phyloP scores from a whole-genome alignment of 495 filamentous ascomycete species.

The Haplographium delicatum region DNA sequence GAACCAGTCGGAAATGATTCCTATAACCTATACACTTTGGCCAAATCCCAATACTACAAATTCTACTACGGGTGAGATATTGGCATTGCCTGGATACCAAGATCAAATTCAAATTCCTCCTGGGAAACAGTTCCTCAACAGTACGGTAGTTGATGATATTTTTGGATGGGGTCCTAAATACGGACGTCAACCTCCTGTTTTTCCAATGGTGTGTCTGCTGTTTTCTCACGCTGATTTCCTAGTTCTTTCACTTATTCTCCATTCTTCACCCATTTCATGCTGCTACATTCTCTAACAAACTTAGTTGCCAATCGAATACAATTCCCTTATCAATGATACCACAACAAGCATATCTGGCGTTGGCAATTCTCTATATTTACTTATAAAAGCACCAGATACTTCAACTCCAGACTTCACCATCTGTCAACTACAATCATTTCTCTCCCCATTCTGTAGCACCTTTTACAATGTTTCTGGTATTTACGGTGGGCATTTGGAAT shows the following conservation, averaged over 20 bases:
- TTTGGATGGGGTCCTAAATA: conserved; percentile 56
- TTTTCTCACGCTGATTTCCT: too few species aligned
- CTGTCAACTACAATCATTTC: conserved; percentile 54
- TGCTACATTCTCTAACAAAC: background rate
- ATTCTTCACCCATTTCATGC: too few species aligned
- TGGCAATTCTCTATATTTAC: conserved; percentile 55
- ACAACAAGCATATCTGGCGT: too few species aligned
- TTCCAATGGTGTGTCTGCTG: conserved; percentile 41
- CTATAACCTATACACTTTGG: conserved; percentile 58
- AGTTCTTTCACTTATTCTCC: too few species aligned
- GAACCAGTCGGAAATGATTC: conserved; percentile 48
- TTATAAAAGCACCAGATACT: conserved; percentile 44
- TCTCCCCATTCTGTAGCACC: conserved; percentile 57
- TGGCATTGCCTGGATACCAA: conserved; percentile 21
- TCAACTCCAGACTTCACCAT: conserved; percentile 46
- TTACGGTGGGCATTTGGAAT: conserved; percentile 46
- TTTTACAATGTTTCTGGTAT: conserved; percentile 51
- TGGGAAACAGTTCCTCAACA: conserved; percentile 40
- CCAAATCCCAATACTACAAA: conserved; percentile 33
- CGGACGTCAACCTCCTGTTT: conserved; percentile 52
- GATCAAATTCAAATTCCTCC: conserved; percentile 27
- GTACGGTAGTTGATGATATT: conserved; percentile 60
- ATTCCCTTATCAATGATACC: conserved; percentile 57
- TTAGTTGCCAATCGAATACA: conserved; percentile 50
- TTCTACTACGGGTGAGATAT: conserved; percentile 19